Percentiles rank a stretch among this genome's conserved stretches.
Evolutionary conservation across 805 yeast genomes (phyloP).

Genomic region (Henningerozyma blattae): DNA sequence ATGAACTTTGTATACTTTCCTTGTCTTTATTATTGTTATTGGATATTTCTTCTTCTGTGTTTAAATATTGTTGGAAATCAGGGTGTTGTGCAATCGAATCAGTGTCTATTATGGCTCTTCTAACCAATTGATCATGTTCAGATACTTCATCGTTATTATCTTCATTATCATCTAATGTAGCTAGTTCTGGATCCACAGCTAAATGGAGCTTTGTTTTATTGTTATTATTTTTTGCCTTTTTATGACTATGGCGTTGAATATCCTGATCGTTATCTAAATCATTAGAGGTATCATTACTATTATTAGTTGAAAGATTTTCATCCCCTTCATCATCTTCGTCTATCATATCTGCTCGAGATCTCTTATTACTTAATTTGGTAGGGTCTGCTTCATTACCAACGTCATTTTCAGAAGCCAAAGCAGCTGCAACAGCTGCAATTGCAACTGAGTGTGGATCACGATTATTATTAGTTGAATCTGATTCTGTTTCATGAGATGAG

Average conservation of each 20-base stretch:
- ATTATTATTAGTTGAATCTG: conserved; percentile 1
- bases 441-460: conserved; percentile 16
- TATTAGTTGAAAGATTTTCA: not conserved
- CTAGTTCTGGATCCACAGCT: conserved; percentile 48
- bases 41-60: conserved; percentile 16
- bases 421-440: conserved; percentile 24
- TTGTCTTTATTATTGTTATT: conserved; percentile 4
- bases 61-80: conserved; percentile 25
- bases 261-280: conserved; percentile 2
- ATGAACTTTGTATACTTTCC: not conserved
- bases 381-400: conserved; percentile 6
- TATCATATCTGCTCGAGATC: conserved; percentile 2
- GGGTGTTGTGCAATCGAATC: conserved; percentile 43
- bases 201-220: conserved; percentile 13
- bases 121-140: conserved; percentile 54
- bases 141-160: conserved; percentile 21
- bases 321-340: conserved; percentile 6
- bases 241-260: conserved; percentile 5
- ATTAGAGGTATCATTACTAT: not conserved
- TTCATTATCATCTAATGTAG: conserved; percentile 29
- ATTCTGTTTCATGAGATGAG: conserved; percentile 1
- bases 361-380: conserved; percentile 2
- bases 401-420: conserved; percentile 15
- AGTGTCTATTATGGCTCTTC: conserved; percentile 61
- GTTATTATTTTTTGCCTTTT: conserved; percentile 1